A percentile compares a stretch with the other conserved stretches of the same genome.
These are phyloP conservation scores for Myrmaecium sp. DNA, from an alignment of 2,329 filamentous ascomycete species.

Conservation along the genomic window DNA sequence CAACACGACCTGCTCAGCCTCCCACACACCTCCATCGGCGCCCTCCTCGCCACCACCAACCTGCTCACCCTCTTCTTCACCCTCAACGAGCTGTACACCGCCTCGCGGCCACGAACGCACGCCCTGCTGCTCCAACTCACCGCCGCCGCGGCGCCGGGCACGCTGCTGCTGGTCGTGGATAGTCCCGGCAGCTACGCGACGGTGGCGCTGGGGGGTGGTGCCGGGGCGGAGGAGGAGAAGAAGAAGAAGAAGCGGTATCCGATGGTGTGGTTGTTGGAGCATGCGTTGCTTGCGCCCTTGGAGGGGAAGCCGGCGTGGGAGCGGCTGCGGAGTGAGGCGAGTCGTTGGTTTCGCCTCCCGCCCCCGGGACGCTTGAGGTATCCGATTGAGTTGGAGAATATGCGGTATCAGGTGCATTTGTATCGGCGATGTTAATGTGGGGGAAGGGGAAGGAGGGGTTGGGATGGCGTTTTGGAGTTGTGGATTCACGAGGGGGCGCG, in stretches of 20 bases:
- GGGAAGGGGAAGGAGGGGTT: no score
- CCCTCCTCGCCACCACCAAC: conserved; percentile 13
- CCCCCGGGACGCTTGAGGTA: conserved; percentile 47
- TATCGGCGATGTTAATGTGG: no score
- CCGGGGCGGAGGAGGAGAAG: conserved; percentile 25
- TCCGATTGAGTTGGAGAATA: conserved; percentile 77
- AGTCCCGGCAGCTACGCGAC: conserved; percentile 89
- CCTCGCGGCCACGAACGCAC: conserved; percentile 59
- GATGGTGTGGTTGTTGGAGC: conserved; percentile 84
- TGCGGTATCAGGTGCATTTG: conserved; percentile 85
- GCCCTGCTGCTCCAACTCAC: conserved; percentile 56
- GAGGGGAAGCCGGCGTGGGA: conserved; percentile 38
- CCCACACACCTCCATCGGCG: conserved; percentile 18
- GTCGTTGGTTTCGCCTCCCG: conserved; percentile 70
- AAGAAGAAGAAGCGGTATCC: conserved; percentile 76
- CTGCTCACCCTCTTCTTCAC: conserved; percentile 83
- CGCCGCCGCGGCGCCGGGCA: conserved; percentile 35
- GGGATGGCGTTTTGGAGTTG: no score
- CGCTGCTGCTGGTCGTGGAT: conserved; percentile 71
- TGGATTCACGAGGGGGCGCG: no score
- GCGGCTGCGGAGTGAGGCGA: conserved; percentile 59
- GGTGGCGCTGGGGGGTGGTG: conserved; percentile 48
- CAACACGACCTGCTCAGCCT: conserved; percentile 34
- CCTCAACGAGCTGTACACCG: conserved; percentile 82
- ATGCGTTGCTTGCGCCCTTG: conserved; percentile 44